Percentiles rank a stretch among this genome's conserved stretches.
phyloP scores from a whole-genome alignment of 352 stramenopile genomes.

The Aphanomyces astaci region DNA sequence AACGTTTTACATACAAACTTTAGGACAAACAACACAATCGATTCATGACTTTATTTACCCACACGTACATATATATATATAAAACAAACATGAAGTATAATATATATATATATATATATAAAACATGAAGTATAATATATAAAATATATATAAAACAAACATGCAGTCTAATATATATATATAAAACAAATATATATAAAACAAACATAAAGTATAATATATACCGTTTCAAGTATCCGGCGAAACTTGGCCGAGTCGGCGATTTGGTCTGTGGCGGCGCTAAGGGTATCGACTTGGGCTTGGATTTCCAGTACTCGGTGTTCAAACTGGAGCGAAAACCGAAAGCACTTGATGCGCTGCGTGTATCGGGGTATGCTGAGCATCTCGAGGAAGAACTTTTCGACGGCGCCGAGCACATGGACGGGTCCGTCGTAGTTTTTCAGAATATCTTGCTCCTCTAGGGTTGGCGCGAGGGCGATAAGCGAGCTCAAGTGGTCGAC shows the following conservation, averaged over 20 bases:
- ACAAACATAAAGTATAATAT: background rate
- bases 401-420: constrained; percentile 76
- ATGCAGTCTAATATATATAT: too few species aligned
- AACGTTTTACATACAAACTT: too few species aligned
- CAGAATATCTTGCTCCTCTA: constrained; percentile 85
- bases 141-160: too few species aligned
- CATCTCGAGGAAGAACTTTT: constrained; percentile 84
- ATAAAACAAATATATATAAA: too few species aligned
- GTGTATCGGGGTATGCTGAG: constrained; percentile 81
- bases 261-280: constrained; percentile 76
- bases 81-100: too few species aligned
- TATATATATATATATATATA: too few species aligned
- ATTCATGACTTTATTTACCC: too few species aligned
- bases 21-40: too few species aligned
- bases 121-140: too few species aligned
- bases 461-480: constrained; percentile 79
- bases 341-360: constrained; percentile 82
- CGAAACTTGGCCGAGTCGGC: constrained; percentile 72
- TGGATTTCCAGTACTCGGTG: constrained; percentile 75
- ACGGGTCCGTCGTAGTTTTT: constrained; percentile 87
- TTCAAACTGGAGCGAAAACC: constrained; percentile 83
- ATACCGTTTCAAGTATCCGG: constrained; percentile 44
- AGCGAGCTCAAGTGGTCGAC: constrained; percentile 83
- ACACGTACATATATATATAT: too few species aligned
- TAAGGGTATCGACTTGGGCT: constrained; percentile 69